Evolutionary conservation across 2,329 filamentous ascomycete genomes (phyloP), one percentile per base, ranked within the genome.

Genomic region (Geosmithia flava): DNA sequence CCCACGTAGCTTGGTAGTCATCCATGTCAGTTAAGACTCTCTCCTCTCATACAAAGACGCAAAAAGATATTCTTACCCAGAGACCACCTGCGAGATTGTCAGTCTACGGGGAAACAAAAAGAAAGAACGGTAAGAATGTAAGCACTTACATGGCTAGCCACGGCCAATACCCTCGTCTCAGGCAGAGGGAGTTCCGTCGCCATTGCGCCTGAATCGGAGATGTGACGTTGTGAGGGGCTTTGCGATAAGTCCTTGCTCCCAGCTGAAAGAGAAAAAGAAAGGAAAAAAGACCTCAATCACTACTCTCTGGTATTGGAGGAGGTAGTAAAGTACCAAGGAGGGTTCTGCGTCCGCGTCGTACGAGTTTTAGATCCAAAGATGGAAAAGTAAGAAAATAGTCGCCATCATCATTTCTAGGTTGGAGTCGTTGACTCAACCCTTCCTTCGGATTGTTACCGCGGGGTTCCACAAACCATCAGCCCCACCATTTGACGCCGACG

Each of bases 81-180:
- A 71, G 46, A 71, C 68, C 47, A 71, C 68, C 68, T 71, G 52
- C 29, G 41, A 45, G 46, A 48, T n/a, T 40, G 27, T 29, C 27
- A 44, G 41, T 20, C 4, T 29, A n/a, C n/a, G n/a, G n/a, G 43
- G 29, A 15, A 33, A 37, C 27, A 3, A 33, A 27, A 27, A 27
- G 4, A 27, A 27, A 27, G 23, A 19, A 40, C 27, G 40, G 43
- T 16, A 5, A 23, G 11, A 27, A n/a, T n/a, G n/a, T n/a, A n/a
- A n/a, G 49, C 40, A 67, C 83, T 68, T 84, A 96, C 90, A 90
- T 96, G 90, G 68, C 90, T 96, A 63, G 90, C 89, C 57, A 96
- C 79, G 50, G 90, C 89, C 61, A 96, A 75, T 52, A 96, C 88
- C 56, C 71, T 70, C 49, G 78, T 80, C 57, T 80, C 75, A 37